A percentile compares a stretch with the other conserved stretches of the same genome.
phyloP scores from a whole-genome alignment of 2,329 filamentous ascomycete genomes.

The Dothistroma pini region DNA sequence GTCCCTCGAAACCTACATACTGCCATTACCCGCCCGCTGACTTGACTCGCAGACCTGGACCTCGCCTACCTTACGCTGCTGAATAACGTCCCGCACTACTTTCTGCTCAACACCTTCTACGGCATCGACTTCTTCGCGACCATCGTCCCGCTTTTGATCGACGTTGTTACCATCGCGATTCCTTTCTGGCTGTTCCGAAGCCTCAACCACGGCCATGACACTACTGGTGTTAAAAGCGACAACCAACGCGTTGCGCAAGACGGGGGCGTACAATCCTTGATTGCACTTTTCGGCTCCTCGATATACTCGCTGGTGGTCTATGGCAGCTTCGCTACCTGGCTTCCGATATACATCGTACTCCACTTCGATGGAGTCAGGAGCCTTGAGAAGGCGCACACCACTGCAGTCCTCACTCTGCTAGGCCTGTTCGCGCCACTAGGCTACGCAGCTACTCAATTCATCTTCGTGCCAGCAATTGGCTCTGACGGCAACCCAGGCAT shows the following conservation, averaged over 20 bases:
- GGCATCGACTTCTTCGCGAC: conserved; percentile 60
- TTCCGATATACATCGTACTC: conserved; percentile 68
- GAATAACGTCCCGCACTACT: conserved; percentile 70
- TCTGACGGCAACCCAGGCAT: conserved; percentile 31
- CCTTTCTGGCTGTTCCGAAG: conserved; percentile 74
- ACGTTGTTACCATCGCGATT: conserved; percentile 63
- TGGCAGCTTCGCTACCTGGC: conserved; percentile 63
- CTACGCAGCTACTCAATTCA: conserved; percentile 67
- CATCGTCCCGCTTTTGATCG: conserved; percentile 61
- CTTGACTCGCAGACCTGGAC: conserved; percentile 38
- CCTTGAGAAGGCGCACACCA: conserved; percentile 63
- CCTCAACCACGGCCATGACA: conserved; percentile 60
- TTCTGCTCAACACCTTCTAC: conserved; percentile 77
- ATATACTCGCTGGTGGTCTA: conserved; percentile 75
- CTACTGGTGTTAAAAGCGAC: conserved; percentile 42
- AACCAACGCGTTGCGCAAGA: conserved; percentile 56
- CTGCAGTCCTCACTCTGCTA: conserved; percentile 48
- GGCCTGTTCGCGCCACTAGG: conserved; percentile 65
- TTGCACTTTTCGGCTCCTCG: conserved; percentile 63
- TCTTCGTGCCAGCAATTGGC: conserved; percentile 67
- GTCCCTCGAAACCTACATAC: neutral
- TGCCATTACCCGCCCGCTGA: conserved; percentile 10
- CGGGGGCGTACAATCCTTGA: conserved; percentile 59
- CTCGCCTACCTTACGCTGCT: conserved; percentile 52
- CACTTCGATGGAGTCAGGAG: conserved; percentile 71